Percentiles rank a stretch among this genome's conserved stretches.
These are phyloP conservation scores for Cnidoscolus chayamansa DNA, from an alignment of 441 rosid species.

Conservation along the genomic window DNA sequence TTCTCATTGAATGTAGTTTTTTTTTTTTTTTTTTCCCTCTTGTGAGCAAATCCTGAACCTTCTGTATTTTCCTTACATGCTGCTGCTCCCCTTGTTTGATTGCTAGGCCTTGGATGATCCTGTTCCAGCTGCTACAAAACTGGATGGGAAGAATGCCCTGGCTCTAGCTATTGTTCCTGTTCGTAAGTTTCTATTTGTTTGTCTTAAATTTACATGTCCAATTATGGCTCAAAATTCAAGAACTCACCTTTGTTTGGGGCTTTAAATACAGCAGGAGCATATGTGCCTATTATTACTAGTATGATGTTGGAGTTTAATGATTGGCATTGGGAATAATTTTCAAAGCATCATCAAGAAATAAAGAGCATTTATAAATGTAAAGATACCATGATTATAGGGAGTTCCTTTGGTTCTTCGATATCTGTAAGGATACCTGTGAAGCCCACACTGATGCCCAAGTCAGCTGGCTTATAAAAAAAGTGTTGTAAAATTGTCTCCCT, in stretches of 20 bases:
- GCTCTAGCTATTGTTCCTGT: slow-evolving; percentile 92
- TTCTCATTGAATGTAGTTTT: neutral
- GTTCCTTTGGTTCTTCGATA: too few relatives aligned
- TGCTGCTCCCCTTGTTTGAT: neutral
- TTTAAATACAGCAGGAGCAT: neutral
- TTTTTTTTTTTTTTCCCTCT: neutral
- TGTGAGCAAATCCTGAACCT: neutral
- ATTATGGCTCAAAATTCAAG: slow-evolving; percentile 5
- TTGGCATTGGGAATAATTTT: neutral
- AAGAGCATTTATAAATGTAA: too few relatives aligned
- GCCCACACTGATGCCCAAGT: too few relatives aligned
- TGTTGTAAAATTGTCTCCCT: too few relatives aligned
- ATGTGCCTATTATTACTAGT: neutral
- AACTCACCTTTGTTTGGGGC: neutral
- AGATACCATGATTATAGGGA: too few relatives aligned
- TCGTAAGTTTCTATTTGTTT: slow-evolving; percentile 30
- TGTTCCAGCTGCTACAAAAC: slow-evolving; percentile 59
- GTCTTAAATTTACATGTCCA: neutral
- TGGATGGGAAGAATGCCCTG: slow-evolving; percentile 77
- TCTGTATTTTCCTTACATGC: neutral
- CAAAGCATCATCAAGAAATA: neutral
- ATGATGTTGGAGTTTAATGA: neutral
- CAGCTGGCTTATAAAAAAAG: too few relatives aligned
- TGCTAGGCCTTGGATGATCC: slow-evolving; percentile 72
- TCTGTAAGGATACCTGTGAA: too few relatives aligned